Evolutionary conservation across 768 basidiomycete species (phyloP).

Genomic region (Serpula lacrymans): DNA sequence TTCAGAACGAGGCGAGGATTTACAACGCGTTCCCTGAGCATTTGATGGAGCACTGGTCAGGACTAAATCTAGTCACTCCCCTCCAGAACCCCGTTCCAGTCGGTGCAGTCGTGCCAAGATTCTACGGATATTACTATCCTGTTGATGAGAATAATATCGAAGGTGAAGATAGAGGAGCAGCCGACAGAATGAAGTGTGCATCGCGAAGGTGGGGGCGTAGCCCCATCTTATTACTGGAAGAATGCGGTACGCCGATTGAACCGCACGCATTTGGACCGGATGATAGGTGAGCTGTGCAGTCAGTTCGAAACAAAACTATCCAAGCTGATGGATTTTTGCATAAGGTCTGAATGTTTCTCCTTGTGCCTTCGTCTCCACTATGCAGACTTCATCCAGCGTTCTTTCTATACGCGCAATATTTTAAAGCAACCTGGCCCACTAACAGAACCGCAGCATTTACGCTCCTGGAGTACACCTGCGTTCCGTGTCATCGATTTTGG

Average conservation of each 20-base stretch:
- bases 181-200: too few species aligned
- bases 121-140: constrained; percentile 56
- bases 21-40: constrained; percentile 25
- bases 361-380: constrained; percentile 39
- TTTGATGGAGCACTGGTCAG: constrained; percentile 23
- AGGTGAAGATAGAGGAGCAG: too few species aligned
- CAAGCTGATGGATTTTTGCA: too few species aligned
- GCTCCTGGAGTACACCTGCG: constrained; percentile 32
- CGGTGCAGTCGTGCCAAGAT: constrained; percentile 55
- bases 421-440: constrained; percentile 42
- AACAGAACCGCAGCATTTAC: constrained; percentile 22
- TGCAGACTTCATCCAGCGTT: constrained; percentile 38
- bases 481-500: constrained; percentile 55
- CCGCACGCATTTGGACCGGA: constrained; percentile 29
- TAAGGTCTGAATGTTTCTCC: constrained; percentile 39
- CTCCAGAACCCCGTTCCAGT: constrained; percentile 43
- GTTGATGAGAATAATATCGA: neutral
- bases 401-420: constrained; percentile 40
- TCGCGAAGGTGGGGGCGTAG: constrained; percentile 17
- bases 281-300: constrained; percentile 24
- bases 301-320: too few species aligned
- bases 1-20: constrained; percentile 26
- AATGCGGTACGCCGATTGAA: constrained; percentile 39
- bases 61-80: constrained; percentile 20
- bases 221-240: constrained; percentile 45